Evolutionary conservation across 768 basidiomycete genomes (phyloP).

Genomic region (Lactarius akahatsu): DNA sequence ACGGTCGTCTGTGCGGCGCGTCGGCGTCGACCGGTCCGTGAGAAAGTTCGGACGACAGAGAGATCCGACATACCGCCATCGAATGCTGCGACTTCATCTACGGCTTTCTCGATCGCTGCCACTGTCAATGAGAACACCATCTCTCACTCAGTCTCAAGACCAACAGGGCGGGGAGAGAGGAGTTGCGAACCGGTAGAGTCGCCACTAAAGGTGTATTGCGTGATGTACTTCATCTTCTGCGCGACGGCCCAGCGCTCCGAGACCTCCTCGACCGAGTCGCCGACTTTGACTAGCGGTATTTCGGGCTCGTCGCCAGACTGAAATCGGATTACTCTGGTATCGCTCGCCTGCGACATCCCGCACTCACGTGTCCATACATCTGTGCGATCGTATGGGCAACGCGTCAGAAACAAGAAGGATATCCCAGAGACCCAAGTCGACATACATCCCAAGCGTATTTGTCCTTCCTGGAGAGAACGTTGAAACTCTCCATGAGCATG

Average conservation of each 20-base stretch:
- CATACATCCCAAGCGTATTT: conserved; percentile 78
- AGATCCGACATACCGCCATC: conserved; percentile 51
- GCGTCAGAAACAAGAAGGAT: conserved; percentile 4
- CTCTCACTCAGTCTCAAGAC: not conserved
- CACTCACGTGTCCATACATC: conserved; percentile 65
- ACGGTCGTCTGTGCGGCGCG: conserved; percentile 53
- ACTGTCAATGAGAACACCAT: conserved; percentile 38
- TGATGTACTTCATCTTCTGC: conserved; percentile 67
- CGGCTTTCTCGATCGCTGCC: conserved; percentile 63
- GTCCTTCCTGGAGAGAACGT: conserved; percentile 59
- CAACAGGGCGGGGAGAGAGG: conserved; percentile 14
- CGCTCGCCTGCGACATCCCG: not conserved
- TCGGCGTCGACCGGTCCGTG: not conserved
- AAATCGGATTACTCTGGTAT: not conserved
- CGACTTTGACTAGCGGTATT: conserved; percentile 51
- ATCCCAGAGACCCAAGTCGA: conserved; percentile 20
- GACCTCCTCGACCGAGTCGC: conserved; percentile 51
- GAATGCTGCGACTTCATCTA: conserved; percentile 55
- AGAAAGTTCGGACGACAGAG: not conserved
- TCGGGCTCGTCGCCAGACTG: conserved; percentile 66
- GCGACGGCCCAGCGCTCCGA: conserved; percentile 63
- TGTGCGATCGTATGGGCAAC: conserved; percentile 28
- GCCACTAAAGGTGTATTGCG: conserved; percentile 68
- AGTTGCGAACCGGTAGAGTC: conserved; percentile 55
- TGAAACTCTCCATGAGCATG: conserved; percentile 74